Conservation (phyloP, 2,329 filamentous ascomycete species). For the Lachnellula hyalina region DNA sequence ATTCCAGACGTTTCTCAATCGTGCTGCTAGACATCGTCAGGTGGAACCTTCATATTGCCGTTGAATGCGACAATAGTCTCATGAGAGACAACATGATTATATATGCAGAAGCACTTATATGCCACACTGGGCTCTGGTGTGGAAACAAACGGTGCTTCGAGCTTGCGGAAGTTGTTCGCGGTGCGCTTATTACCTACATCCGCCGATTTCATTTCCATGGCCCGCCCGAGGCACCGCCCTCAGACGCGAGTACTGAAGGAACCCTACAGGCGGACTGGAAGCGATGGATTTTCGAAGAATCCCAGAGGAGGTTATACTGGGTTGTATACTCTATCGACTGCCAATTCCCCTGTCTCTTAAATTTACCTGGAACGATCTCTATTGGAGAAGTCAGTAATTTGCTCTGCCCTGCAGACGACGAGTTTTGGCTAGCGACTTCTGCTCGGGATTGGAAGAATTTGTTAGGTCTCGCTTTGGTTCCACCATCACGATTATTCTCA, state of each 20-base stretch:
- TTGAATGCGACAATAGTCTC: conserved; percentile 20
- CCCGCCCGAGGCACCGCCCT: neutral
- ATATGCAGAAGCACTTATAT: conserved; percentile 22
- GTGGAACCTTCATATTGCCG: conserved; percentile 20
- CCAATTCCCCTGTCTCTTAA: conserved; percentile 22
- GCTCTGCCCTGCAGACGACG: conserved; percentile 23
- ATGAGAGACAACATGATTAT: conserved; percentile 23
- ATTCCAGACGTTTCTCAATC: conserved; percentile 22
- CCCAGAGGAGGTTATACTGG: conserved; percentile 21
- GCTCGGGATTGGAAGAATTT: conserved; percentile 22
- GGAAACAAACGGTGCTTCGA: conserved; percentile 25
- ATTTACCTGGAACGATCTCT: conserved; percentile 21
- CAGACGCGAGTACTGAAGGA: neutral
- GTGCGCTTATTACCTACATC: conserved; percentile 20
- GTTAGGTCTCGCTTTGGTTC: conserved; percentile 18
- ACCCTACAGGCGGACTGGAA: conserved; percentile 16
- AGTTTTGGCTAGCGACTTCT: conserved; percentile 22
- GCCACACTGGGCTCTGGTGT: conserved; percentile 22
- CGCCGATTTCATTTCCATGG: conserved; percentile 13
- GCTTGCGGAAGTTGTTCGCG: conserved; percentile 21
- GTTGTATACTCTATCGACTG: conserved; percentile 22
- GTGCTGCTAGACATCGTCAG: conserved; percentile 21
- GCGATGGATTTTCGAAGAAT: conserved; percentile 19
- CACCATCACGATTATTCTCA: conserved; percentile 20
- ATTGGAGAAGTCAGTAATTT: conserved; percentile 20